Conservation (phyloP, 345 rosid genomes). For the Gossypium longicalyx region DNA sequence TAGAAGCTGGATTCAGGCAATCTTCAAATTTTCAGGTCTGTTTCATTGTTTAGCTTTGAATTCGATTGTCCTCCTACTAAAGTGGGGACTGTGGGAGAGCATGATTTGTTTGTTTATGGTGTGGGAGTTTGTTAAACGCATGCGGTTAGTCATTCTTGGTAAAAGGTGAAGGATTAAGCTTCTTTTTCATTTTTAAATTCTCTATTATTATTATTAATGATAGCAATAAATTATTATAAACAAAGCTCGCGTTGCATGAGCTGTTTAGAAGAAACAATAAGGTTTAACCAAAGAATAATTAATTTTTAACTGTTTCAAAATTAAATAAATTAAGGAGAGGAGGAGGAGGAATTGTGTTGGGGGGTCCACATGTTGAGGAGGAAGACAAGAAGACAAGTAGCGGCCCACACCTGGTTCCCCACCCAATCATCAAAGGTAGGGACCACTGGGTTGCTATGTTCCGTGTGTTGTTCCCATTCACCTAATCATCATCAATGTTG, state of each 20-base stretch:
- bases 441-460: slow-evolving; percentile 31
- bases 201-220: background rate
- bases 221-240: background rate
- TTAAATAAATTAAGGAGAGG: background rate
- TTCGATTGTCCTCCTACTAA: too few species aligned
- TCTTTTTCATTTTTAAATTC: too few species aligned
- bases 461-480: slow-evolving; percentile 16
- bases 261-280: background rate
- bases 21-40: background rate
- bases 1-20: background rate
- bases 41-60: background rate
- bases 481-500: slow-evolving; percentile 18
- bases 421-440: slow-evolving; percentile 48
- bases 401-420: slow-evolving; percentile 42
- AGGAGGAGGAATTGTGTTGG: background rate
- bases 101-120: too few species aligned
- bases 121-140: too few species aligned
- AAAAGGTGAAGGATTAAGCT: too few species aligned
- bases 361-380: background rate
- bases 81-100: too few species aligned
- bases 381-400: slow-evolving; percentile 30
- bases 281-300: background rate
- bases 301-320: background rate
- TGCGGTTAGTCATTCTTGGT: too few species aligned
- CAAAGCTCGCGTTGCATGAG: background rate